Evolutionary conservation across 768 basidiomycete species (phyloP), one percentile per base, ranked within the genome.

Genomic region (Rhodotorula babjevae): DNA sequence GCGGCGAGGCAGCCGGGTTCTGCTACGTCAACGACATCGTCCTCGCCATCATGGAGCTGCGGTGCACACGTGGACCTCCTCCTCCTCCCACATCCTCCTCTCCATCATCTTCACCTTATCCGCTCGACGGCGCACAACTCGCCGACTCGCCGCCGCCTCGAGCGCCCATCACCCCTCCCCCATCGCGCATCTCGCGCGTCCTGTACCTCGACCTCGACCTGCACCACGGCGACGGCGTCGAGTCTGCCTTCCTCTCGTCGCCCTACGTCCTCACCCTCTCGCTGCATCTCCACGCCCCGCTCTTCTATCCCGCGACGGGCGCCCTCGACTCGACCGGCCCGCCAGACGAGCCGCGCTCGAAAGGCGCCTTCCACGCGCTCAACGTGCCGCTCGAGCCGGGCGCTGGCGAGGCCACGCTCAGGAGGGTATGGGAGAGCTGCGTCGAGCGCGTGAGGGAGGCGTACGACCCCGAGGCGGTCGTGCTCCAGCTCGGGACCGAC

Each of bases 171-270:
- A 18, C 44, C 6, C 14, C 6, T 46, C 44, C 14, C 18, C 65
- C 27, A 56, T 78, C 76, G 73, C 80, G 69, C 21, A 58, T 79
- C 52, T 57, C 60, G 1, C 86, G 90, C 5, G 84, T 93, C 19
- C 87, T 97, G 86, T 96, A 96, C 81, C 84, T 98, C 61, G 94
- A 97, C 79, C 82, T 97, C 16, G 94, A 97, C 79, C 84, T 96
- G 6, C 94, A 97, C 80, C 93, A 91, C 77, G 90, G 90, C 9
- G 93, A 96, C 78, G 92, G 82, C 49, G 68, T 71, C 33, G 16
- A 75, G 73, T 33, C 69, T 72, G 21, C 81, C 84, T 79, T 71
- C 82, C 78, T 66, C 78, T 85, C 81, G 69, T 68, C 79, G 70
- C 44, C 76, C 63, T 47, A 63, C 56, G 79, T 83, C 42, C 78